These are phyloP conservation scores for Jatropha curcas DNA, from an alignment of 345 rosid species.

Conservation along the genomic window DNA sequence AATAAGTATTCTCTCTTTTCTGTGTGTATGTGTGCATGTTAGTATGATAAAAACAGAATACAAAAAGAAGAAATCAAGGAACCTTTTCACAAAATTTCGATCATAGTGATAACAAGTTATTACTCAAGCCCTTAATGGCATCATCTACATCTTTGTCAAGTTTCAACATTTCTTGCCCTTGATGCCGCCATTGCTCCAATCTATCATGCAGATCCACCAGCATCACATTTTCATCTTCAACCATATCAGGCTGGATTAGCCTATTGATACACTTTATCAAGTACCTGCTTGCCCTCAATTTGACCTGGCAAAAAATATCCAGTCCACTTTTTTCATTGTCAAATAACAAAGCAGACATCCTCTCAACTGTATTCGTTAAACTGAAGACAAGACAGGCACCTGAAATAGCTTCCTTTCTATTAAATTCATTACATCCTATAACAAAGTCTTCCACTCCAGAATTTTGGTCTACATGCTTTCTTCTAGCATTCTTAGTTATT, in stretches of 20 bases:
- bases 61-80: no score
- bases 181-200: constrained; percentile 57
- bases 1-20: neutral
- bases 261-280: constrained; percentile 59
- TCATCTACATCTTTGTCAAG: constrained; percentile 45
- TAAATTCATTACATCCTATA: constrained; percentile 24
- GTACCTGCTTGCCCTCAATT: constrained; percentile 53
- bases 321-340: constrained; percentile 47
- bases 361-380: constrained; percentile 55
- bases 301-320: constrained; percentile 48
- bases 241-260: constrained; percentile 35
- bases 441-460: constrained; percentile 18
- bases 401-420: constrained; percentile 48
- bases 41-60: neutral
- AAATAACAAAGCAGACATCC: constrained; percentile 49
- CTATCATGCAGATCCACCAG: constrained; percentile 52
- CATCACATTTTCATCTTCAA: constrained; percentile 38
- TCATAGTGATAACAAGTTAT: constrained; percentile 24
- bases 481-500: constrained; percentile 21
- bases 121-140: constrained; percentile 32
- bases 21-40: neutral
- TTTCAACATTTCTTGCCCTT: constrained; percentile 41
- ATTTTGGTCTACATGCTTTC: constrained; percentile 26
- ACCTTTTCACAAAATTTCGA: neutral
- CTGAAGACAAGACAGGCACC: constrained; percentile 61